Evolutionary conservation across 352 stramenopile species (phyloP), one percentile per base, ranked within the genome.

Genomic region (Pythium brachiatum): DNA sequence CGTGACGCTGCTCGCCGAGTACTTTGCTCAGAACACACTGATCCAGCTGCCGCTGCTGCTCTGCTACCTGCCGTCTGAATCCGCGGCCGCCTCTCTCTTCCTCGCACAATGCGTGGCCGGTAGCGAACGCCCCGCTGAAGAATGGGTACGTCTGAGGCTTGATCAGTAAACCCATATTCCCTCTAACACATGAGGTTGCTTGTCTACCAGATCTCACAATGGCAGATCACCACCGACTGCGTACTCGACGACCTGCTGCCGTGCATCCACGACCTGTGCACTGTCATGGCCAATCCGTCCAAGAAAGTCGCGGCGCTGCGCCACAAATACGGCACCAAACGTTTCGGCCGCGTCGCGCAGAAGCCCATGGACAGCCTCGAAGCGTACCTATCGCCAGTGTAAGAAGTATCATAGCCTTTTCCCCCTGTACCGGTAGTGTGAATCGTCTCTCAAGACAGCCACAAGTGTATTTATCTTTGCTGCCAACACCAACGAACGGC

Each of bases 21-120:
- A 81, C 52, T 85, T 90, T 39, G 76, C 73, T 5, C 80, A 93
- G 63, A 73, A 70, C 27, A 72, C 76, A 39, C 67, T 92, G 23
- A 53, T 89, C 13, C 69, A 89, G 34, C 85, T 90, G n/a, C 63
- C 57, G 9, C 67, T 90, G 29, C 64, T 69, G 20, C 65, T 71
- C 31, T 76, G 65, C 25, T 86, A 89, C 56, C 64, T 78, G 25
- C 69, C 83, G 9, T 84, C 75, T 12, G 58, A 81, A 26, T 41
- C 86, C 32, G 79, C 79, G 18, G 80, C 80, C 7, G 59, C 75
- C 16, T 81, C 73, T 21, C 61, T 89, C 34, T 64, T 73, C 21
- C 66, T 92, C 1, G 70, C 75, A 38, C 68, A 77, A 15, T 77
- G 50, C 21, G 41, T 52, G 2, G 26, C 52, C 11, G 8, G n/a